Percentiles rank a stretch among this genome's conserved stretches.
Evolutionary conservation across 495 filamentous ascomycete genomes (phyloP).

Genomic region (Tetracladium setigerum): DNA sequence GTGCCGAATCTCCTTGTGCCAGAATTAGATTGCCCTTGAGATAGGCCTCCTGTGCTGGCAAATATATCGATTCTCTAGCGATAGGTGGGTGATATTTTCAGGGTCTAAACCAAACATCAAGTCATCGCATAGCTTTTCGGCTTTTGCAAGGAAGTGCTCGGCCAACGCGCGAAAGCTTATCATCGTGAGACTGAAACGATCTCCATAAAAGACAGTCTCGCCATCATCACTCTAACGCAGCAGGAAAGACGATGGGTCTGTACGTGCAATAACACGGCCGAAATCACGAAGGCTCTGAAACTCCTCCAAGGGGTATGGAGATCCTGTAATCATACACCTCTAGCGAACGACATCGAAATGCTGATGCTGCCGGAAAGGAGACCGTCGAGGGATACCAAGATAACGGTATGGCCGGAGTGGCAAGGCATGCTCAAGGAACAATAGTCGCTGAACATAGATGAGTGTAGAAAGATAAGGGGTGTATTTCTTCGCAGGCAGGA

Average conservation of each 20-base stretch:
- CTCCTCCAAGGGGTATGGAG: constrained; percentile 1
- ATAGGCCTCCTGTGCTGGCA: no score
- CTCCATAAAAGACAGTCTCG: constrained; percentile 1
- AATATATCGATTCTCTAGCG: no score
- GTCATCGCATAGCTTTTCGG: constrained; percentile 3
- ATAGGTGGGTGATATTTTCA: no score
- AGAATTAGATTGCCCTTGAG: no score
- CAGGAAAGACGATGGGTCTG: constrained; percentile 5
- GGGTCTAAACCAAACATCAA: constrained; percentile 1
- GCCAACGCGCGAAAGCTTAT: constrained; percentile 1
- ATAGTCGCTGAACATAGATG: constrained; percentile 10
- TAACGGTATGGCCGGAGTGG: constrained; percentile 3
- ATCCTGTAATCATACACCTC: constrained; percentile 1
- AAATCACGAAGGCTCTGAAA: constrained; percentile 3
- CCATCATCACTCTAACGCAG: constrained; percentile 4
- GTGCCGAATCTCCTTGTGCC: no score
- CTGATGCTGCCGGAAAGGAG: neutral
- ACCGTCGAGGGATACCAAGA: constrained; percentile 3
- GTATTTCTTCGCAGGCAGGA: constrained; percentile 3
- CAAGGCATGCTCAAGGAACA: constrained; percentile 7
- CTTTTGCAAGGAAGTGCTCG: neutral
- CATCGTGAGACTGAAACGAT: constrained; percentile 1
- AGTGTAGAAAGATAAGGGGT: constrained; percentile 8
- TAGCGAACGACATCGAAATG: constrained; percentile 1
- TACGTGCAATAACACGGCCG: constrained; percentile 5